Percentiles rank a stretch among this genome's conserved stretches.
phyloP scores from a whole-genome alignment of 345 rosid genomes.

The Kandelia obovata region DNA sequence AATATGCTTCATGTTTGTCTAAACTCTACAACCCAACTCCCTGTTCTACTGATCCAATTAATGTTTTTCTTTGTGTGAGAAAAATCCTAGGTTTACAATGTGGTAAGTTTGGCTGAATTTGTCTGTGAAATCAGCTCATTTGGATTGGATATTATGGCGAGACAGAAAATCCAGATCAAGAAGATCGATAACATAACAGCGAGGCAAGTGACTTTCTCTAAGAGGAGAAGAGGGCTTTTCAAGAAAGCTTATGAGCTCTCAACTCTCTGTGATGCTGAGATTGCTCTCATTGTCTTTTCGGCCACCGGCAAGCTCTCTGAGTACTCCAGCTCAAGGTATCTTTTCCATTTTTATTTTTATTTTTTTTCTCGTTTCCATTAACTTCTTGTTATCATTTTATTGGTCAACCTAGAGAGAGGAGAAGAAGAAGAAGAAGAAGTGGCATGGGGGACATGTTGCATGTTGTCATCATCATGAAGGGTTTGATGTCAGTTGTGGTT shows the following conservation, averaged over 20 bases:
- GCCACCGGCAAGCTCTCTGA: constrained; percentile 40
- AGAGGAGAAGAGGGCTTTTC: constrained; percentile 44
- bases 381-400: not conserved
- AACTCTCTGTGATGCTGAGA: constrained; percentile 45
- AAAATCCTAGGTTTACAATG: too few species aligned
- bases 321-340: constrained; percentile 39
- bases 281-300: constrained; percentile 36
- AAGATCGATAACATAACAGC: constrained; percentile 40
- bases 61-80: too few species aligned
- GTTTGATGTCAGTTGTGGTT: not conserved
- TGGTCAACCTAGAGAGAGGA: constrained; percentile 1
- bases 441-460: not conserved
- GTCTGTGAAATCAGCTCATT: not conserved
- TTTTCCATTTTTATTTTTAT: not conserved
- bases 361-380: not conserved
- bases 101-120: not conserved
- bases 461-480: not conserved
- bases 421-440: not conserved
- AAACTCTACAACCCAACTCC: too few species aligned
- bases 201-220: constrained; percentile 48
- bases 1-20: too few species aligned
- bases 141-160: constrained; percentile 20
- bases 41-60: too few species aligned
- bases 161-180: constrained; percentile 46
- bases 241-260: constrained; percentile 48